phyloP scores from a whole-genome alignment of 2,329 filamentous ascomycete genomes.

The Cladophialophora psammophila region DNA sequence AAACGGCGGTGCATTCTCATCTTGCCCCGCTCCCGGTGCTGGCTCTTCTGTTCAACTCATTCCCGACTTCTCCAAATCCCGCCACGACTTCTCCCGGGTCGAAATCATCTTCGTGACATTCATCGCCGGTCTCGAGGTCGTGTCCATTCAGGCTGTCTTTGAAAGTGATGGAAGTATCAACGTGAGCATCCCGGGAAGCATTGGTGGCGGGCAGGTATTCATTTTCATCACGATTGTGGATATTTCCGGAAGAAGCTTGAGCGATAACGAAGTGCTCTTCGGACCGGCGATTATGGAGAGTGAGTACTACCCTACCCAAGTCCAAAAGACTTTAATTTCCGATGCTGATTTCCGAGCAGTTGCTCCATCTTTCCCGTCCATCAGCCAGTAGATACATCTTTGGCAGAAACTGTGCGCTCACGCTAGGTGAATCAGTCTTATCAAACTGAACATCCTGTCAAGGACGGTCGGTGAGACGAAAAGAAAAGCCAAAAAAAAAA shows the following conservation, averaged over 20 bases:
- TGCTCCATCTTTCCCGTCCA: constrained; percentile 25
- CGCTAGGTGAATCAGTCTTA: background rate
- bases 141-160: constrained; percentile 29
- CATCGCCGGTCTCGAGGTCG: constrained; percentile 37
- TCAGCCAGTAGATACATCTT: constrained; percentile 11
- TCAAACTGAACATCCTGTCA: background rate
- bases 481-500: background rate
- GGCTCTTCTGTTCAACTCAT: constrained; percentile 34
- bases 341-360: constrained; percentile 17
- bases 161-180: constrained; percentile 21
- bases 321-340: background rate
- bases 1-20: background rate
- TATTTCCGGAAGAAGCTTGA: constrained; percentile 32
- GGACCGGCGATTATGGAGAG: constrained; percentile 41
- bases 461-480: background rate
- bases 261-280: constrained; percentile 36
- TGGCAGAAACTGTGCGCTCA: background rate
- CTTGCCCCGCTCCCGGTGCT: constrained; percentile 29
- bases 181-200: constrained; percentile 30
- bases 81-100: constrained; percentile 25
- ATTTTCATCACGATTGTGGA: constrained; percentile 39
- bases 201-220: constrained; percentile 37
- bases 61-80: constrained; percentile 34
- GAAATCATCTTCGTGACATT: constrained; percentile 37
- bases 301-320: constrained; percentile 18